A percentile compares a stretch with the other conserved stretches of the same genome.
Evolutionary conservation across 768 basidiomycete species (phyloP).

Genomic region (Russula brevipes): DNA sequence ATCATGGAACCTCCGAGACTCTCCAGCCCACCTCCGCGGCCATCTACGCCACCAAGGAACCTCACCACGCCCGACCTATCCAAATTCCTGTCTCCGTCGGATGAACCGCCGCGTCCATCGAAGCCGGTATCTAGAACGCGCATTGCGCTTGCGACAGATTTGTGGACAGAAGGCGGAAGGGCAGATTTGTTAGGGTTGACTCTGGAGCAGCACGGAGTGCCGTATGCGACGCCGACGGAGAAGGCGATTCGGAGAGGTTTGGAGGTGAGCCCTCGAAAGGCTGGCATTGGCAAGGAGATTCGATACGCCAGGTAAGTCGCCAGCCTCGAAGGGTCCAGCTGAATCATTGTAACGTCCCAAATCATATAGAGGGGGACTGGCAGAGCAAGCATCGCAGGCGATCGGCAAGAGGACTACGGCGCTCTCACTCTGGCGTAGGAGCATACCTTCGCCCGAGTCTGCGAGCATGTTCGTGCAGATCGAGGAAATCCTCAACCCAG

Average conservation of each 20-base stretch:
- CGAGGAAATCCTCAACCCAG: background rate
- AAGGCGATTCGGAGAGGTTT: slow-evolving; percentile 46
- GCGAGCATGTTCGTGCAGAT: slow-evolving; percentile 16
- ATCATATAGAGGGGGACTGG: slow-evolving; percentile 14
- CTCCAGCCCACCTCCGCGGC: background rate
- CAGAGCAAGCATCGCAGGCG: slow-evolving; percentile 15
- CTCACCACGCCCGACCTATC: background rate
- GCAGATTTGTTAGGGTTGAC: slow-evolving; percentile 52
- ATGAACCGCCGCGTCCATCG: slow-evolving; percentile 15
- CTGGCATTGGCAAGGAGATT: slow-evolving; percentile 36
- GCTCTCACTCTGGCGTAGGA: slow-evolving; percentile 19
- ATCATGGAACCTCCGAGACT: slow-evolving; percentile 8
- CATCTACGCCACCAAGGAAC: slow-evolving; percentile 15
- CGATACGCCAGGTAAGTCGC: slow-evolving; percentile 45
- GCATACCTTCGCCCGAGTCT: slow-evolving; percentile 9
- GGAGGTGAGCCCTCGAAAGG: slow-evolving; percentile 55
- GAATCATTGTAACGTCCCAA: background rate
- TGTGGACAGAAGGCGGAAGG: slow-evolving; percentile 45
- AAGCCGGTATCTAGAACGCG: slow-evolving; percentile 49
- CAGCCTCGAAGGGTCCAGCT: background rate
- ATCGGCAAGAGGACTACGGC: slow-evolving; percentile 13
- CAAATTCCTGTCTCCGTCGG: background rate
- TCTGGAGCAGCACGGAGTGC: slow-evolving; percentile 43
- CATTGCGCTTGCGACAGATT: slow-evolving; percentile 49
- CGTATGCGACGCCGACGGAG: slow-evolving; percentile 35